Conservation (phyloP, 495 filamentous ascomycete species). For the Cairneyella variabilis region DNA sequence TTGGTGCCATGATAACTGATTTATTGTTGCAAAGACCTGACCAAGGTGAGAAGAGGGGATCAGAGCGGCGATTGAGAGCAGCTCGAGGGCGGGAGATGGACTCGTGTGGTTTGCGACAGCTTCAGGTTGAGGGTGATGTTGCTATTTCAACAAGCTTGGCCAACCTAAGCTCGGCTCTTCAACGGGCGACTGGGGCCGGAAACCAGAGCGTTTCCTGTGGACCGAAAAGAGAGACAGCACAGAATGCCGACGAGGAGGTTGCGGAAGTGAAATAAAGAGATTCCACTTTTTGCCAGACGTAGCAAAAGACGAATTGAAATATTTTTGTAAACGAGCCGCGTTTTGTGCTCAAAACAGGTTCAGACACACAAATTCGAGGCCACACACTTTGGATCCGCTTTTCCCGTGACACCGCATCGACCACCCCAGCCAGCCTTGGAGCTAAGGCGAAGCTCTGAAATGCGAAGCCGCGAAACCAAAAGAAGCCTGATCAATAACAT, state of each 20-base stretch:
- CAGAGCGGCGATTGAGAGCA: background rate
- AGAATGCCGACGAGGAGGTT: background rate
- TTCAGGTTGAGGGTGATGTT: constrained; percentile 11
- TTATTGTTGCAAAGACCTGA: constrained; percentile 18
- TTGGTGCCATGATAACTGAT: constrained; percentile 67
- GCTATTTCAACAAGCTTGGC: constrained; percentile 2
- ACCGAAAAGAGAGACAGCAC: constrained; percentile 1
- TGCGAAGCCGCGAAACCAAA: constrained; percentile 22
- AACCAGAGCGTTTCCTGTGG: constrained; percentile 1
- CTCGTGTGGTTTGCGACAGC: constrained; percentile 13
- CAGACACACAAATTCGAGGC: background rate
- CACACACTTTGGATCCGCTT: background rate
- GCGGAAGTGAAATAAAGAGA: background rate
- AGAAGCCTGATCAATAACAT: constrained; percentile 21
- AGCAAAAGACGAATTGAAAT: background rate
- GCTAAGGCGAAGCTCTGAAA: constrained; percentile 3
- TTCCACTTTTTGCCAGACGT: background rate
- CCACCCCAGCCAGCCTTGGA: background rate
- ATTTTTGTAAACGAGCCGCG: background rate
- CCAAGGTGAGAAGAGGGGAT: constrained; percentile 18
- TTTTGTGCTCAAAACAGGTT: background rate
- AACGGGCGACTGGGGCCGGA: constrained; percentile 1
- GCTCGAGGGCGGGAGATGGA: background rate
- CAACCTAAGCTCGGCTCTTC: constrained; percentile 14
- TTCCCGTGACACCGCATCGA: constrained; percentile 7